Evolutionary conservation across 2,329 filamentous ascomycete genomes (phyloP).

Genomic region (Phyllosticta paracitricarpa): DNA sequence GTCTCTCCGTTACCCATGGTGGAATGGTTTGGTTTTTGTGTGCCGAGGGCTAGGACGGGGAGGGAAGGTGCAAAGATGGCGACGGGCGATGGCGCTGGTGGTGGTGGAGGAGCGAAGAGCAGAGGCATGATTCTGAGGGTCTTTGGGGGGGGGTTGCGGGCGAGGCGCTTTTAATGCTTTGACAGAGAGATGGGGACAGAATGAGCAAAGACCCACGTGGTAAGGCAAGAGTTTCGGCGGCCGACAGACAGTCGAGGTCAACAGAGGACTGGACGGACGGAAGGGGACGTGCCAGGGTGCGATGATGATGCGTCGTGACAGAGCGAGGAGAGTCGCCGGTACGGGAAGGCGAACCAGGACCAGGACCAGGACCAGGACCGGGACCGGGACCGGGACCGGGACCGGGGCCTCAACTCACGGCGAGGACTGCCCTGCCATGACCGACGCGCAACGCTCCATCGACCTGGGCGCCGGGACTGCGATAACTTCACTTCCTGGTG

Average conservation of each 20-base stretch:
- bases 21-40: neutral
- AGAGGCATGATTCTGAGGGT: neutral
- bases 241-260: neutral
- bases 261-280: neutral
- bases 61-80: conserved; percentile 15
- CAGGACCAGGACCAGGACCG: neutral
- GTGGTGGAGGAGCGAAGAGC: neutral
- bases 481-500: neutral
- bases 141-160: neutral
- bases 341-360: neutral
- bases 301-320: neutral
- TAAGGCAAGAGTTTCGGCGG: neutral
- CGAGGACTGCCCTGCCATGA: neutral
- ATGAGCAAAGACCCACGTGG: conserved; percentile 5
- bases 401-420: neutral
- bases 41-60: conserved; percentile 18
- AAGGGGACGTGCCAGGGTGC: neutral
- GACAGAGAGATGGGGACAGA: neutral
- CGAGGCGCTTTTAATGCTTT: neutral
- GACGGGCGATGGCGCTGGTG: neutral
- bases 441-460: neutral
- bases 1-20: conserved; percentile 32
- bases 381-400: neutral
- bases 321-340: neutral
- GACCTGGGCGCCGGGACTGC: neutral